Conservation (phyloP, 352 stramenopile genomes). For the Phytophthora podocarpi region DNA sequence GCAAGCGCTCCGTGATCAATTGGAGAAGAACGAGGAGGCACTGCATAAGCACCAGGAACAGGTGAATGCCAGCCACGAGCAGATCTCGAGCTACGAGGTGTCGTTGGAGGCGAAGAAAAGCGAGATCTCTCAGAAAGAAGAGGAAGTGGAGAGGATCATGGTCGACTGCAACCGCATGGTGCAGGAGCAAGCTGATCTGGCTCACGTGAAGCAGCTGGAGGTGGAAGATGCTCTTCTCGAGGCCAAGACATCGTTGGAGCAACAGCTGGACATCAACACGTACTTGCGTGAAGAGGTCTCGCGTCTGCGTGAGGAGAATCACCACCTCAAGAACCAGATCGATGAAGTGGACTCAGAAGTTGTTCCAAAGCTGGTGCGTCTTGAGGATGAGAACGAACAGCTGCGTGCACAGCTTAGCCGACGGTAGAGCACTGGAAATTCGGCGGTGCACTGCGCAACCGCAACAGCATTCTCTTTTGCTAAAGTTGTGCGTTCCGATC, state of each 20-base stretch:
- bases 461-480: neutral
- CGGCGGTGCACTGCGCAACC: neutral
- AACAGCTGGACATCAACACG: conserved; percentile 87
- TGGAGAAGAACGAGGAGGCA: conserved; percentile 72
- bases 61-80: conserved; percentile 61
- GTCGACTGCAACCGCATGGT: conserved; percentile 86
- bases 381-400: conserved; percentile 88
- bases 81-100: conserved; percentile 69
- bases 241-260: conserved; percentile 85
- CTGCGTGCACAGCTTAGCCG: conserved; percentile 46
- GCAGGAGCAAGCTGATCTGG: conserved; percentile 81
- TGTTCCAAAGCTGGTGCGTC: conserved; percentile 74
- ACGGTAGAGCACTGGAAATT: conserved; percentile 26
- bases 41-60: conserved; percentile 78
- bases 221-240: conserved; percentile 84
- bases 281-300: conserved; percentile 82
- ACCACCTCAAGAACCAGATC: conserved; percentile 89
- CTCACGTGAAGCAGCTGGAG: conserved; percentile 82
- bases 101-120: conserved; percentile 66
- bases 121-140: conserved; percentile 75
- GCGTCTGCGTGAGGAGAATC: conserved; percentile 82
- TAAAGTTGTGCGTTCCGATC: neutral
- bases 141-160: conserved; percentile 85
- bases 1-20: conserved; percentile 65
- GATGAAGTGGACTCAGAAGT: conserved; percentile 86